Percentiles rank a stretch among this genome's conserved stretches.
phyloP scores from a whole-genome alignment of 805 yeast species.

The Yarrowia sp. region DNA sequence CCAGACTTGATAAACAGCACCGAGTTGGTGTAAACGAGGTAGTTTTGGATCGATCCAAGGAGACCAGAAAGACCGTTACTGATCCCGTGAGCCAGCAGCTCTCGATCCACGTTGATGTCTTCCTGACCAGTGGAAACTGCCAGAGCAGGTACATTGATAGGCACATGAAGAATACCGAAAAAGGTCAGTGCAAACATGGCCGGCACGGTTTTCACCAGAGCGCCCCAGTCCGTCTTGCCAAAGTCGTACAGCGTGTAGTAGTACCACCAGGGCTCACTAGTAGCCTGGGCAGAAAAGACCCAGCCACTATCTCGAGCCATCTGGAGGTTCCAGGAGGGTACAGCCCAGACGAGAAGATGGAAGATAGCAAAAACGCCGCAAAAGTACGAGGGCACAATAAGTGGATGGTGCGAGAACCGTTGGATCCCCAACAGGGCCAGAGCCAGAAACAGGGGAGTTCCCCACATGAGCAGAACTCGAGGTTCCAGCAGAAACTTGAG shows the following conservation, averaged over 20 bases:
- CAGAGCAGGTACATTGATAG: conserved; percentile 94
- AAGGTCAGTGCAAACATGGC: conserved; percentile 94
- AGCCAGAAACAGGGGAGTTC: conserved; percentile 65
- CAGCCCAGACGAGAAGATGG: conserved; percentile 61
- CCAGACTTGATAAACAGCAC: conserved; percentile 91
- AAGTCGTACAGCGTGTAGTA: conserved; percentile 75
- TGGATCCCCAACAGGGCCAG: conserved; percentile 57
- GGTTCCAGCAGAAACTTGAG: conserved; percentile 26
- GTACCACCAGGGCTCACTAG: conserved; percentile 79
- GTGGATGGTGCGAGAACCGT: conserved; percentile 59
- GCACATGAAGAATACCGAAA: conserved; percentile 94
- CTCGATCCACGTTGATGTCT: conserved; percentile 81
- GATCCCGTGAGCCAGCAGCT: conserved; percentile 90
- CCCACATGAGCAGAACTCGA: conserved; percentile 60
- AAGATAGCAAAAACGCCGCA: conserved; percentile 64
- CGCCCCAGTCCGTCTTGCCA: conserved; percentile 67
- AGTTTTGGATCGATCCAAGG: conserved; percentile 87
- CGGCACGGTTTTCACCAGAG: conserved; percentile 68
- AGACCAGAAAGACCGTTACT: conserved; percentile 83
- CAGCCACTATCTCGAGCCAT: conserved; percentile 72
- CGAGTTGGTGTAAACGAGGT: conserved; percentile 90
- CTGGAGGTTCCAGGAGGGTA: conserved; percentile 63
- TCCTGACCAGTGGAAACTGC: conserved; percentile 86
- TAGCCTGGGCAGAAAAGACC: conserved; percentile 67
- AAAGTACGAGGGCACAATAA: conserved; percentile 78